Evolutionary conservation across 352 stramenopile species (phyloP).

Genomic region (Bremia lactucae): DNA sequence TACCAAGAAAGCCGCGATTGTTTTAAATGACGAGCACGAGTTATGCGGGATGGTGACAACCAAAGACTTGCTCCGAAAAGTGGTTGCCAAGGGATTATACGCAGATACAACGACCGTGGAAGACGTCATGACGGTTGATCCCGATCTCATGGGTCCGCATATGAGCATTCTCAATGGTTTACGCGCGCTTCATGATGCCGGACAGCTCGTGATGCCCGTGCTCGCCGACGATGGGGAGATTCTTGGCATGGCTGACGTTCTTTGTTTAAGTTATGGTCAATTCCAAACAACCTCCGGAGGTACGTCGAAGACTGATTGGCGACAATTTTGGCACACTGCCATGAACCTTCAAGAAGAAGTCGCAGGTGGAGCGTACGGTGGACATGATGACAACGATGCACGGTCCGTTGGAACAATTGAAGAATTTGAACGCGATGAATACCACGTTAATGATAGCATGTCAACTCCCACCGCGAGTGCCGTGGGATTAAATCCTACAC

Average conservation of each 20-base stretch:
- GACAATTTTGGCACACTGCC: conserved; percentile 82
- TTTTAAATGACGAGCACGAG: conserved; percentile 51
- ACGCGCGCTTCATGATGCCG: conserved; percentile 75
- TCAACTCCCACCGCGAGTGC: conserved; percentile 25
- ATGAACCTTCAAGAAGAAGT: conserved; percentile 81
- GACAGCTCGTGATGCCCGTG: conserved; percentile 81
- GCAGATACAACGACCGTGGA: conserved; percentile 67
- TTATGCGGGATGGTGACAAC: conserved; percentile 80
- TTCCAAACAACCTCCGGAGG: conserved; percentile 73
- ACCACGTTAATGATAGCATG: conserved; percentile 23
- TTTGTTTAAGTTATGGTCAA: conserved; percentile 82
- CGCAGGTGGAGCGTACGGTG: conserved; percentile 58
- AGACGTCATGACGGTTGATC: conserved; percentile 81
- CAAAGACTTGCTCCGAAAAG: conserved; percentile 78
- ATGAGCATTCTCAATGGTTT: conserved; percentile 79
- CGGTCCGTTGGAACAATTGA: conserved; percentile 82
- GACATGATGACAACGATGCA: conserved; percentile 47
- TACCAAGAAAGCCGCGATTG: conserved; percentile 79
- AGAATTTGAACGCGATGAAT: conserved; percentile 82
- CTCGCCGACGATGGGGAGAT: conserved; percentile 68
- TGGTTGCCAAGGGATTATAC: conserved; percentile 72
- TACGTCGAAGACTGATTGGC: conserved; percentile 68
- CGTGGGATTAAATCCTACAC: conserved; percentile 24
- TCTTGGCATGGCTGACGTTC: conserved; percentile 79
- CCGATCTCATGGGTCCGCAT: conserved; percentile 58